Percentiles rank a stretch among this genome's conserved stretches.
Evolutionary conservation across 345 rosid genomes (phyloP).

Genomic region (Mallotus nudiflorus): DNA sequence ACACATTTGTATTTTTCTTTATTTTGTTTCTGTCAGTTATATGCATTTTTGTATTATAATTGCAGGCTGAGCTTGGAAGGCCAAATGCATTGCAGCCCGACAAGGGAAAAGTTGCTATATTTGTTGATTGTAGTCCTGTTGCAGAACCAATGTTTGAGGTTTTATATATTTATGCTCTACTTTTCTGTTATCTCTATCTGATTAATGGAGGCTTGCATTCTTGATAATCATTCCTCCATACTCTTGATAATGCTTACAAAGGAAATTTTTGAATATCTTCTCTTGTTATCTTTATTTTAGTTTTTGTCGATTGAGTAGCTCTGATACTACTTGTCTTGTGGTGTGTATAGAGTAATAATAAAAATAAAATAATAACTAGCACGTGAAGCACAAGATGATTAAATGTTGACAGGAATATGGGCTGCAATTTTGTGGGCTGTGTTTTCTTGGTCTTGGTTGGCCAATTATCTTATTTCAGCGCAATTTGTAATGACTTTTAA

Average conservation of each 20-base stretch:
- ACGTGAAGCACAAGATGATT: too few relatives aligned
- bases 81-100: conserved; percentile 75
- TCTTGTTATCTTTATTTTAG: too few relatives aligned
- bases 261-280: too few relatives aligned
- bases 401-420: too few relatives aligned
- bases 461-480: too few relatives aligned
- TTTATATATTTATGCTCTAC: conserved; percentile 15
- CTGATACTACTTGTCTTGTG: too few relatives aligned
- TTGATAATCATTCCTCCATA: not conserved
- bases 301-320: too few relatives aligned
- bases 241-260: not conserved
- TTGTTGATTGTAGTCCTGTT: too few relatives aligned
- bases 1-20: not conserved
- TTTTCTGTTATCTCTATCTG: not conserved
- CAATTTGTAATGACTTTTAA: too few relatives aligned
- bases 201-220: not conserved
- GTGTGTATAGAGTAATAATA: too few relatives aligned
- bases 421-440: too few relatives aligned
- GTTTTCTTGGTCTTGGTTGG: conserved; percentile 69
- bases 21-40: not conserved
- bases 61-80: conserved; percentile 87
- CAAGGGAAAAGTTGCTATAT: conserved; percentile 70
- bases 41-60: conserved; percentile 4
- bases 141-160: conserved; percentile 84
- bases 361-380: too few relatives aligned